phyloP scores from a whole-genome alignment of 192 early-diverging fungal species.

The Coemansia sp. region DNA sequence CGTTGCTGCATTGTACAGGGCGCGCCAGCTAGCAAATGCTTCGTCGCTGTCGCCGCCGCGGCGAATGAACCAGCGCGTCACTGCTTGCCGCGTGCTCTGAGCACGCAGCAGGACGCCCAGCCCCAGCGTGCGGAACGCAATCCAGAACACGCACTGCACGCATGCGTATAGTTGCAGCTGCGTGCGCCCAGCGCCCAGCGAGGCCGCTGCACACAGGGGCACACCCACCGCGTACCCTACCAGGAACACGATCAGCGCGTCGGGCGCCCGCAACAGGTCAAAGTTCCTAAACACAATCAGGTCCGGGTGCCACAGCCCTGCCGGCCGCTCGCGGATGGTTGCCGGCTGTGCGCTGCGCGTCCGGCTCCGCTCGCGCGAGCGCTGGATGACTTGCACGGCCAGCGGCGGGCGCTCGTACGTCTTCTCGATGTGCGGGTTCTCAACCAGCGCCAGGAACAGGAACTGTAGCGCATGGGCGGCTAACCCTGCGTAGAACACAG shows the following conservation, averaged over 20 bases:
- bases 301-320: constrained; percentile 64
- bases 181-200: constrained; percentile 17
- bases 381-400: constrained; percentile 42
- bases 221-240: constrained; percentile 66
- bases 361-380: constrained; percentile 31
- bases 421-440: constrained; percentile 83
- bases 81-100: constrained; percentile 77
- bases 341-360: constrained; percentile 12
- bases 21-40: constrained; percentile 93
- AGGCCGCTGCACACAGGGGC: constrained; percentile 50
- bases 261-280: constrained; percentile 80
- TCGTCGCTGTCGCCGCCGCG: constrained; percentile 82
- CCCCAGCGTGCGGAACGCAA: constrained; percentile 74
- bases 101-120: constrained; percentile 71
- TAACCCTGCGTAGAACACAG: constrained; percentile 83
- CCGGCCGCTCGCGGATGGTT: constrained; percentile 39
- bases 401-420: constrained; percentile 54
- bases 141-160: constrained; percentile 80
- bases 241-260: constrained; percentile 73
- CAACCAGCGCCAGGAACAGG: constrained; percentile 82
- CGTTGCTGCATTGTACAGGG: constrained; percentile 85
- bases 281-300: constrained; percentile 88
- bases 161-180: constrained; percentile 47
- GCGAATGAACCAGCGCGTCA: constrained; percentile 89
- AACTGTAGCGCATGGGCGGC: constrained; percentile 86